Evolutionary conservation across 2,329 filamentous ascomycete genomes (phyloP), one percentile per base, ranked within the genome.

Genomic region (Bipolaris oryzae): DNA sequence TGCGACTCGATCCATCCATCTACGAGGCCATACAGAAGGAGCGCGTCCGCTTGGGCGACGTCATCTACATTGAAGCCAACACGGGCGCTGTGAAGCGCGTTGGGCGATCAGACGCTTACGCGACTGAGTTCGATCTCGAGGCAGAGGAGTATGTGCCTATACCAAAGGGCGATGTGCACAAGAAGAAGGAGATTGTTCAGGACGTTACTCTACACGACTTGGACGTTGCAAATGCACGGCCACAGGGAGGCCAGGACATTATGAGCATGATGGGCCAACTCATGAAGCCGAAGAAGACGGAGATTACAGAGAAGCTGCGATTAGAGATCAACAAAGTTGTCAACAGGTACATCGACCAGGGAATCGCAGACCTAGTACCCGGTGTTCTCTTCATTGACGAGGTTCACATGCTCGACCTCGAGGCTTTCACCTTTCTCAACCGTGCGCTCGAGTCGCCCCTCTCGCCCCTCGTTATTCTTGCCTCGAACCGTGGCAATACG

Each of bases 181-280:
- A 99, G 86, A 98, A 97, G 87, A 99, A 99, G 83, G 95, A 99
- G 80, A 96, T 99, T 68, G 95, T 99, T 34, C 95, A 99, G 77
- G 95, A 99, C 72, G 95, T 99, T 61, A 97, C 95, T 43, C 84
- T 99, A 63, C 95, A 99, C 77, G 95, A 99, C 74, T 83, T 99
- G 54, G 95, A 99, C 73, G 89, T 98, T 61, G 95, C 95, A 63
- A 99, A 99, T 72, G 90, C 95, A 13, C 84, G 94, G 70, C 95
- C 95, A 4, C 92, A 98, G 81, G 95, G 95, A 50, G 95, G 95
- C 42, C 95, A 99, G 82, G 95, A 99, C 77, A 96, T 99, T 66
- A 98, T 99, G 93, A 97, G 93, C 81, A 98, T 99, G 95, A 98
- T 99, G 94, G 95, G 95, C 70, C 95, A 99, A 79, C 81, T 99